Evolutionary conservation across 305 asterid genomes (phyloP), one percentile per base, ranked within the genome.

Genomic region (Solanum hybrid): DNA sequence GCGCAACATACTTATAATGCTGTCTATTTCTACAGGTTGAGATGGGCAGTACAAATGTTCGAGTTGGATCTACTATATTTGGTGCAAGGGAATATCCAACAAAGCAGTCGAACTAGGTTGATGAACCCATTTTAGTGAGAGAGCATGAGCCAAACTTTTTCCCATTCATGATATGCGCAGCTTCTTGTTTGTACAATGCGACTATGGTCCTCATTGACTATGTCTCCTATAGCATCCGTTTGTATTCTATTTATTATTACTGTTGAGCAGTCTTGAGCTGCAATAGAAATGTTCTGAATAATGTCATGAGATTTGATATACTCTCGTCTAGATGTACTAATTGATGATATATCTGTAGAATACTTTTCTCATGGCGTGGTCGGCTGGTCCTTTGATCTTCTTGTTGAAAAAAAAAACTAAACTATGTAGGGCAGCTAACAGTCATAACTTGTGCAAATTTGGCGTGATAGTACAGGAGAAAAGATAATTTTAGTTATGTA

Each of bases 31-130:
- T 92, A 95, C 96, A 97, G 99, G 92, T 97, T 91, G 98, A 95
- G 92, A 95, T 94, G 98, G 98, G 99, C 91, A 95, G 99, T 90
- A 97, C 99, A 68, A 96, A 95, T 92, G 99, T 97, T 72, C 94
- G 99, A 91, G 85, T 97, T 78, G 98, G 99, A 91, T 97, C 99
- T 13, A 97, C 98, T 90, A 97, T 97, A 91, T 97, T 96, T 86
- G 99, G 99, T 75, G 95, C 98, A 10, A 93, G 98, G 92, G 97
- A 96, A 91, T 96, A 97, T 90, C 93, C 96, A 11, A 93, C 94
- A 92, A 94, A 95, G 92, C 84, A 91, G 89, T 87, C 79, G 38
- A 88, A 90, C 85, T 91, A 91, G 90, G 57, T 86, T 11, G 89
- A 80, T 36, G 70, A 37, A 26, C 2, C 76, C 41, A 84, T 75